These are phyloP conservation scores for Phytopythium sindhum DNA, from an alignment of 352 stramenopile species.

Conservation along the genomic window DNA sequence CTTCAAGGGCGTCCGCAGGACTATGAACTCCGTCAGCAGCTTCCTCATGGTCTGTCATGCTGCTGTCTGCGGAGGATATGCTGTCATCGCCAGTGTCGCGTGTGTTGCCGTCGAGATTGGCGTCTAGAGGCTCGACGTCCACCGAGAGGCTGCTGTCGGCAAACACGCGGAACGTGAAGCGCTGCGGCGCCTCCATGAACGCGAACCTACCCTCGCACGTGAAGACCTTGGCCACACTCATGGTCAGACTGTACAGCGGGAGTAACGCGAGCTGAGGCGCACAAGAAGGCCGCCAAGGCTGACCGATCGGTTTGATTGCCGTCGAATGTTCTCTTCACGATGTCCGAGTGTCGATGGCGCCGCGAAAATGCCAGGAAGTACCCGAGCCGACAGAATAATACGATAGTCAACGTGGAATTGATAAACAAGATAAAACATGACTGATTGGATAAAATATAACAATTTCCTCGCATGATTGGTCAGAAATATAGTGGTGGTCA, in stretches of 20 bases:
- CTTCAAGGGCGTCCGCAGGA: background rate
- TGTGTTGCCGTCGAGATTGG: background rate
- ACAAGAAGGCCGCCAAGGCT: background rate
- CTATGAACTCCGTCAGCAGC: background rate
- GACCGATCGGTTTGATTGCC: background rate
- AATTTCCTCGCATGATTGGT: background rate
- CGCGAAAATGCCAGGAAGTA: background rate
- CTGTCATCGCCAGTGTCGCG: background rate
- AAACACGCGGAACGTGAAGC: slow-evolving; percentile 33
- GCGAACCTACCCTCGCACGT: slow-evolving; percentile 35
- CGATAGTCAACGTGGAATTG: background rate
- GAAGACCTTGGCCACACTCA: slow-evolving; percentile 27
- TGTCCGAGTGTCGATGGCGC: background rate
- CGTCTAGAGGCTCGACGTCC: slow-evolving; percentile 14
- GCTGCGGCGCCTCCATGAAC: slow-evolving; percentile 21
- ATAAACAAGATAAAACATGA: background rate
- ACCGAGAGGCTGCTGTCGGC: slow-evolving; percentile 31
- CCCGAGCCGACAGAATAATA: slow-evolving; percentile 1
- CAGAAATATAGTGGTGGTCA: background rate
- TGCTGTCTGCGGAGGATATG: background rate
- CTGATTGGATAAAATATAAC: background rate
- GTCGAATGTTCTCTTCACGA: background rate
- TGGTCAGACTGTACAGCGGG: background rate
- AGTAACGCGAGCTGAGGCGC: background rate
- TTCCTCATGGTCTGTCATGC: too few species aligned